Percentiles rank a stretch among this genome's conserved stretches.
phyloP scores from a whole-genome alignment of 2,329 filamentous ascomycete species.

The Colletotrichum sp. region DNA sequence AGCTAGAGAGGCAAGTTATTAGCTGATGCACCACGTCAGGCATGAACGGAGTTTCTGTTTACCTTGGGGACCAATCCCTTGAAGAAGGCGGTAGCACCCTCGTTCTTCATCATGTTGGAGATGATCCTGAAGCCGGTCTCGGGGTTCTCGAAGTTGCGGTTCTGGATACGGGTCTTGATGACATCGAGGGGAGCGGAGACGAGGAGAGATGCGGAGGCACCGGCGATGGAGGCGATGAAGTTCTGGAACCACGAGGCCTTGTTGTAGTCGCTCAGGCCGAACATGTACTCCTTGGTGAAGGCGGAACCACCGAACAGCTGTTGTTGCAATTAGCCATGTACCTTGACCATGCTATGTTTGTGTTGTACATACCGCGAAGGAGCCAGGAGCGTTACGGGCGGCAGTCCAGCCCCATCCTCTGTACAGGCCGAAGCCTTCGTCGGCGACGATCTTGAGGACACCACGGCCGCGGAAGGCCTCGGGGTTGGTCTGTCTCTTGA shows the following conservation, averaged over 20 bases:
- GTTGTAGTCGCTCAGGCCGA: conserved; percentile 92
- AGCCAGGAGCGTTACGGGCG: conserved; percentile 93
- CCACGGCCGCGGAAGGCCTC: conserved; percentile 96
- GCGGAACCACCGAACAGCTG: conserved; percentile 96
- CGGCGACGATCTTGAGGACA: conserved; percentile 84
- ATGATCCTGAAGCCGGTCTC: conserved; percentile 93
- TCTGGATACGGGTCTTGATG: conserved; percentile 98
- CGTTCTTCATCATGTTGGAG: conserved; percentile 89
- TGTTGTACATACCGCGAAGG: conserved; percentile 78
- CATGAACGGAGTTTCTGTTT: conserved; percentile 24
- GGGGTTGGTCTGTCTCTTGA: conserved; percentile 99
- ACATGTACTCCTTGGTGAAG: conserved; percentile 96
- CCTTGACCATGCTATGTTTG: neutral
- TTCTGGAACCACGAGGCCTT: conserved; percentile 93
- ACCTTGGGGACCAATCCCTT: conserved; percentile 95
- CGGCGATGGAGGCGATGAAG: conserved; percentile 94
- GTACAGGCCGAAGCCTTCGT: conserved; percentile 96
- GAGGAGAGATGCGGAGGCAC: conserved; percentile 91
- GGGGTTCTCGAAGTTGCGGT: conserved; percentile 98
- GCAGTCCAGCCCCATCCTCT: conserved; percentile 98
- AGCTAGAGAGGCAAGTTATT: conserved; percentile 53
- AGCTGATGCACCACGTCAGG: conserved; percentile 20
- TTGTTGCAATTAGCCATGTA: neutral
- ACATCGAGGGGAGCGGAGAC: conserved; percentile 97
- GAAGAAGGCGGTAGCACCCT: conserved; percentile 89